Evolutionary conservation across 2,329 filamentous ascomycete species (phyloP), one percentile per base, ranked within the genome.

Genomic region (Alternaria postmessia): DNA sequence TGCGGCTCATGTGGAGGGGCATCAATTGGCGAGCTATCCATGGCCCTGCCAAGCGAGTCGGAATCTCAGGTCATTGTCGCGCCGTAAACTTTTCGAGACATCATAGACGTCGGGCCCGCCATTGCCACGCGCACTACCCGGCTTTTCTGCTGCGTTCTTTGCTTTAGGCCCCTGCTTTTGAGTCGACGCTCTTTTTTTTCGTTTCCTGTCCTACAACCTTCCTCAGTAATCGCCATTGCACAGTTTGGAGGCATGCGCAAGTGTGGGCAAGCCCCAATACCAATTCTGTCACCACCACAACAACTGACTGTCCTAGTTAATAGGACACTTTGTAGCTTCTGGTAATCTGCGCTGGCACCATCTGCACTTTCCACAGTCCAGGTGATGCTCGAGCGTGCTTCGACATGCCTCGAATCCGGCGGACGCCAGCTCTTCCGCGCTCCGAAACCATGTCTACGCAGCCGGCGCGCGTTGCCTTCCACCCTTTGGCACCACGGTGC

Each of bases 381-480:
- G 77, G 74, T 75, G 68, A 87, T 87, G 85, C 84, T 87, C 75
- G 85, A 87, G 84, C 84, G 83, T 70, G 84, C 84, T 74, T 82
- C 82, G 75, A 80, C 81, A 86, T 87, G 84, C 79, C 82, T 87
- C 81, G 81, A 86, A 80, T 81, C 82, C 77, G 83, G 84, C 81
- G 80, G 84, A 74, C 81, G 83, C 74, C 80, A 82, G 68, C 80
- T 85, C 71, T 72, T 85, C 62, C 81, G 76, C 75, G 76, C 75
- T 59, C 72, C 76, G 59, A 78, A 75, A 59, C 72, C 68, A 65
- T 74, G 73, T 54, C 69, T 79, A 57, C 76, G 75, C 67, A 81
- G 74, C 69, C 81, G 80, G 63, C 84, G 85, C 67, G 79, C 78
- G 74, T 80, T 87, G 42, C 84, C 86, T 75, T 83, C 83, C 52